Base-by-base conservation (phyloP, 768 basidiomycete genomes). In the Tylopilus subfusipes region DNA sequence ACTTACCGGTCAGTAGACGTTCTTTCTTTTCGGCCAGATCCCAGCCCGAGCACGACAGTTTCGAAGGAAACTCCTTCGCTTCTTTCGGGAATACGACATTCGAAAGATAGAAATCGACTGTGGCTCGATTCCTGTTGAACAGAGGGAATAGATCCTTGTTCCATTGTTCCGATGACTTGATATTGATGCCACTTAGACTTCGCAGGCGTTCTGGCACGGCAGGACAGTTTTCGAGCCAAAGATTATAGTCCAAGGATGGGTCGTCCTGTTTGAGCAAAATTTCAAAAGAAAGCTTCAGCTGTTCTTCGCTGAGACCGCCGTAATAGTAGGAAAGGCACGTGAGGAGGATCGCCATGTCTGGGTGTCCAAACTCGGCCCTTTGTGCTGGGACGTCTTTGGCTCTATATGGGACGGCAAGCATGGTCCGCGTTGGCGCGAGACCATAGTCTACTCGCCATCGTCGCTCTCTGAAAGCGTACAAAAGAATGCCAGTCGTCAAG, bases 381-480 rank as follows among this genome's bases (percentile, higher is more conserved):
- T 65, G 55, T 14, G 77, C 67, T 0, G 81, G 80, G 6, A 74
- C 66, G 46, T 82, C 81, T 57, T 79, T 82, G 0, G 80, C 81
- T n/a, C 75, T 69, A 51, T 78, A 82, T 0, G 81, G 81, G 0
- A 82, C 79, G 1, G 80, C 79, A 1, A 82, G 70, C 57, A 76
- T 63, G 1, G 78, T 73, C 5, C 81, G 73, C 7, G 44, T 56
- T 2, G 59, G 59, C 44, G 77, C 76, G 5, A 80, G 72, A 2
- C 81, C 81, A 56, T 78, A 82, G 40, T 82, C 75, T 0, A 82
- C 81, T 31, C 80, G 62, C 78, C 79, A 82, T 11, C 78, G 72
- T 43, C 33, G 33, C 11, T 34, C 33, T 4, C 5, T 13, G 12
- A 34, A 10, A 16, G 33, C 14, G 12, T 5, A 34, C 33, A 34